These are phyloP conservation scores for Clarireedia paspali DNA, from an alignment of 2,329 filamentous ascomycete genomes.

Conservation along the genomic window DNA sequence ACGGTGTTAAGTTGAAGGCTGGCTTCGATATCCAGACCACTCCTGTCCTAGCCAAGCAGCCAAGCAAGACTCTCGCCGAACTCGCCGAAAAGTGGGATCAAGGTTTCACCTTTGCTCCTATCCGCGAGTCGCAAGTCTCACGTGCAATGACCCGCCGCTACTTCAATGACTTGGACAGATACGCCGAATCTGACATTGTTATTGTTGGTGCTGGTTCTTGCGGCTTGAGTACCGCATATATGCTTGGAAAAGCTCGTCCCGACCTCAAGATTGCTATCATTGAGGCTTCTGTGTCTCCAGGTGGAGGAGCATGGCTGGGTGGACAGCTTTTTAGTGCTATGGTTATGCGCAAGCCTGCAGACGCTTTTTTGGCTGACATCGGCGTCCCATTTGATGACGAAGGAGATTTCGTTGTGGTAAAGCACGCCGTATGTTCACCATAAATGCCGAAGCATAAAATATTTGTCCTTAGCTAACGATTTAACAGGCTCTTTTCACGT, in stretches of 20 bases:
- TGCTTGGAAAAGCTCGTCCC: constrained; percentile 73
- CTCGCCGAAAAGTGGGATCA: constrained; percentile 70
- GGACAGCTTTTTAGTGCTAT: constrained; percentile 93
- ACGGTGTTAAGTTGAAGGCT: constrained; percentile 30
- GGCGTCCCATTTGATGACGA: constrained; percentile 85
- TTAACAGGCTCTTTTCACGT: constrained; percentile 68
- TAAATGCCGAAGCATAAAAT: no score
- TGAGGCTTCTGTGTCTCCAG: constrained; percentile 79
- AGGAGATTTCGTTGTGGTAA: constrained; percentile 82
- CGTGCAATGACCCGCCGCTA: constrained; percentile 91
- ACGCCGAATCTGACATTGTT: constrained; percentile 90
- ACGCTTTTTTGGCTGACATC: constrained; percentile 73
- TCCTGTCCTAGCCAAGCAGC: constrained; percentile 38
- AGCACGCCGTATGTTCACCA: constrained; percentile 56
- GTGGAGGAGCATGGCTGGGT: constrained; percentile 86
- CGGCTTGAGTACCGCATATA: constrained; percentile 77
- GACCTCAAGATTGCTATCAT: constrained; percentile 89
- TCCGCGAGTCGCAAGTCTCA: constrained; percentile 86
- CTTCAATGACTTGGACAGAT: constrained; percentile 80
- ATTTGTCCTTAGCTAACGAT: neutral
- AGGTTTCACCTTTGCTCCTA: constrained; percentile 70
- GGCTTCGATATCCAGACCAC: constrained; percentile 43
- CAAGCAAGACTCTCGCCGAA: constrained; percentile 42
- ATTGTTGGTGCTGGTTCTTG: constrained; percentile 88
- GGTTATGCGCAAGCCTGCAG: constrained; percentile 89